phyloP scores from a whole-genome alignment of 2,329 filamentous ascomycete genomes.

The Botrytis deweyae region DNA sequence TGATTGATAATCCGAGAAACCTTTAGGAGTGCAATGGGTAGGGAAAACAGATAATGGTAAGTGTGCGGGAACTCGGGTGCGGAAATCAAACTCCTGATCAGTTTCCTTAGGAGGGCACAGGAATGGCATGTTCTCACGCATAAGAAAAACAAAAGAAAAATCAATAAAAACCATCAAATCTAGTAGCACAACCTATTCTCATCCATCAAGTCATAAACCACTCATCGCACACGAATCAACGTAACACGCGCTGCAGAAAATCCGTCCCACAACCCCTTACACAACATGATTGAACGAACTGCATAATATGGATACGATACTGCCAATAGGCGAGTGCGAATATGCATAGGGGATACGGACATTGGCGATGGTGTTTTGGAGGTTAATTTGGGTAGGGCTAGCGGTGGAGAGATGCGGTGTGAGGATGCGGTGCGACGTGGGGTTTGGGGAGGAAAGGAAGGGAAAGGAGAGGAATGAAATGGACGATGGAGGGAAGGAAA shows the following conservation, averaged over 20 bases:
- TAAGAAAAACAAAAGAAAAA: not conserved
- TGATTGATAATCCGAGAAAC: not conserved
- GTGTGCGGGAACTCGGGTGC: not conserved
- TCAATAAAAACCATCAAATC: not conserved
- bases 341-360: not conserved
- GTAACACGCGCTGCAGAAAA: not conserved
- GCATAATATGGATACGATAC: not conserved
- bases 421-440: not conserved
- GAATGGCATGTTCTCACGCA: not conserved
- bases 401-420: not conserved
- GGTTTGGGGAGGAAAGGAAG: not conserved
- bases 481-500: not conserved
- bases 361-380: not conserved
- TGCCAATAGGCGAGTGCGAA: constrained; percentile 3
- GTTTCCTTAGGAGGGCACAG: not conserved
- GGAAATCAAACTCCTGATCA: not conserved
- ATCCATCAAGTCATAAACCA: not conserved
- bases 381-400: not conserved
- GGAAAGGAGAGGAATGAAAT: not conserved
- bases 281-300: not conserved
- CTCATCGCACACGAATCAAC: not conserved
- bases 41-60: fast-evolving
- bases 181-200: not conserved
- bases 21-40: fast-evolving
- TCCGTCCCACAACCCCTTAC: not conserved